Evolutionary conservation across 2,329 filamentous ascomycete species (phyloP), one percentile per base, ranked within the genome.

Genomic region (Chaetomiaceae sp.): DNA sequence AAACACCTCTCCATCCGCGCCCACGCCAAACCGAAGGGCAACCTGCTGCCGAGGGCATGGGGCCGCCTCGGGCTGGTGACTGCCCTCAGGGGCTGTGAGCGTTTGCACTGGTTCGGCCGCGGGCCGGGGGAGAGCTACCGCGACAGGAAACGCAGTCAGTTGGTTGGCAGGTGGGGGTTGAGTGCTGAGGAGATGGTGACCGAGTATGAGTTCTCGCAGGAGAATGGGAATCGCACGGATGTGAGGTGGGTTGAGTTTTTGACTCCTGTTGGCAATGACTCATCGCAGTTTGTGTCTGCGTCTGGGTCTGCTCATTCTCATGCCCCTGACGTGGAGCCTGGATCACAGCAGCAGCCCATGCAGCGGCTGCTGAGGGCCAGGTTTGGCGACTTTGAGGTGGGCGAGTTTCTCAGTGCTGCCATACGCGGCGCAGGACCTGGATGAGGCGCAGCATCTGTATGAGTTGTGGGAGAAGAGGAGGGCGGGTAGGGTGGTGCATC

Each of bases 181-280:
- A 4, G 0, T 27, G 69, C 83, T 1, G 76, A 80, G 43, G 71
- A 76, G 1, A 70, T 88, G 0, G 81, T 77, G 65, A 73, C 78
- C 1, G 74, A 79, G 39, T 88, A 87, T 63, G 85, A 89, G 59
- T 83, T 81, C 51, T 85, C 85, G 0, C 85, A 89, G 65, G 85
- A 89, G 55, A 76, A 74, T 29, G 81, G 82, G 0, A 88, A 88
- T 65, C 73, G 82, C 17, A 83, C 79, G 0, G 84, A 87, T 60
- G 79, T 80, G 1, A 72, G 80, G 2, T 86, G 81, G 79, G 74
- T 87, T 3, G 72, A 75, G 65, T 71, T 81, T 50, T 61, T 66
- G 19, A 64, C 25, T 9, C 25, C 25, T 27, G 25, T 9, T 9
- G 25, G 5, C 25, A 27, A 5, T 27, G 25, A 5, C 5, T 9